Conservation (phyloP, 805 yeast species). For the Candida ulmi region DNA sequence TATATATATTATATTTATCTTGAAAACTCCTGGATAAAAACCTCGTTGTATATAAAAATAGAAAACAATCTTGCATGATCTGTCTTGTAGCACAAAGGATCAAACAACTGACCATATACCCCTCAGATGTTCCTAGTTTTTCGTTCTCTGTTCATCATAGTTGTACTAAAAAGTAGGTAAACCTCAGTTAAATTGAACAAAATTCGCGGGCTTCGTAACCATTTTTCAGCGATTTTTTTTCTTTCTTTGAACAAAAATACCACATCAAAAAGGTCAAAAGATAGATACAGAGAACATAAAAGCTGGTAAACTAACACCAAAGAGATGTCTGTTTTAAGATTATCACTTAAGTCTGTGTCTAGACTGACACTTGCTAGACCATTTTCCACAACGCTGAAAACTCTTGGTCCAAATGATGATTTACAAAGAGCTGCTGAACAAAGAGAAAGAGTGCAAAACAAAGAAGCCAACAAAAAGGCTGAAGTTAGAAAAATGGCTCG, state of each 20-base stretch:
- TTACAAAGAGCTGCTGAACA: slow-evolving; percentile 23
- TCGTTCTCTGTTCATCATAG: too few species aligned
- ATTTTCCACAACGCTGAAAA: slow-evolving; percentile 8
- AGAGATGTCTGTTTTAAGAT: slow-evolving; percentile 2
- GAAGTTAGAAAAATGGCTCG: slow-evolving; percentile 32
- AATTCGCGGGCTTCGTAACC: not conserved
- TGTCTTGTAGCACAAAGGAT: too few species aligned
- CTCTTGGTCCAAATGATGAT: slow-evolving; percentile 22
- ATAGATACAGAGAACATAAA: not conserved
- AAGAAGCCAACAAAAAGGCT: slow-evolving; percentile 25
- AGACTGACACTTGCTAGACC: slow-evolving; percentile 6
- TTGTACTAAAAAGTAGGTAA: too few species aligned
- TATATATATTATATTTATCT: too few species aligned
- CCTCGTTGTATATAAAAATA: too few species aligned
- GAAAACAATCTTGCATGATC: too few species aligned
- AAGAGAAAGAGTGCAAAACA: slow-evolving; percentile 22
- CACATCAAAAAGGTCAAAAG: not conserved
- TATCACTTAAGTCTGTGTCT: not conserved
- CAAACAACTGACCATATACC: too few species aligned
- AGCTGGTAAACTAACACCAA: not conserved
- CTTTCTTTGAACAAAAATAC: not conserved
- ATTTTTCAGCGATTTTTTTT: not conserved
- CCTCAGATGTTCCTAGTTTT: too few species aligned
- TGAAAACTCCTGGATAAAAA: too few species aligned
- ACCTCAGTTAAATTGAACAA: too few species aligned